Evolutionary conservation across 306 rosid species (phyloP), one percentile per base, ranked within the genome.

Genomic region (Geum urbanum): DNA sequence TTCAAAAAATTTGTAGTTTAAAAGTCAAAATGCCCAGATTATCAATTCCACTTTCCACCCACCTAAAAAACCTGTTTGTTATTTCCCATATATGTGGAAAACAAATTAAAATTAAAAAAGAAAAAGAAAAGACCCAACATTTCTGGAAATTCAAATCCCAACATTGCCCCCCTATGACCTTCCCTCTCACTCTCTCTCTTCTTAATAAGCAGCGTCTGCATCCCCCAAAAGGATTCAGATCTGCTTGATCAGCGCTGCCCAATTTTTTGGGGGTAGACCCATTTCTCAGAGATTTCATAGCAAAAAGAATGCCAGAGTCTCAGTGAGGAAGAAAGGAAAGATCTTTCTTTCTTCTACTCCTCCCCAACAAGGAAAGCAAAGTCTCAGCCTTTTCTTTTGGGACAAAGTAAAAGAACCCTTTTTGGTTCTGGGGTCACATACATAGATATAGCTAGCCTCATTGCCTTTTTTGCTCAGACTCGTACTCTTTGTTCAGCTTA

Each of bases 401-500:
- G 90, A 82, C 85, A 82, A 87, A 85, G 58, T 74, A 82, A 87
- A 80, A 74, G 35, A 75, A 43, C 71, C 49, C 78, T 76, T 83
- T 78, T 78, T 67, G 72, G 78, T 57, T 11, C 41, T 48, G 83
- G 76, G 62, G 37, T 32, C 37, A 32, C 4, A 32, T 32, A 32
- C 2, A 32, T 32, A 32, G 37, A 32, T 32, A 32, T 32, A 32
- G 37, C 37, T 32, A 32, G 37, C 37, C 37, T 78, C 52, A 44
- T 24, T 60, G 5, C 51, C 63, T 74, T 74, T 83, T 69, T 69
- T 35, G 64, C 45, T 15, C 64, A 59, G 64, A 59, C 12, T 35
- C 37, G 2, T 32, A 3, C 20, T 24, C 64, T 40, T 75, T 54
- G 77, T 74, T 65, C 27, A n/a, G 74, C 50, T 53, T 46, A 44